A percentile compares a stretch with the other conserved stretches of the same genome.
These are phyloP conservation scores for Niveomyces coronatus DNA, from an alignment of 2,329 filamentous ascomycete species.

Conservation along the genomic window DNA sequence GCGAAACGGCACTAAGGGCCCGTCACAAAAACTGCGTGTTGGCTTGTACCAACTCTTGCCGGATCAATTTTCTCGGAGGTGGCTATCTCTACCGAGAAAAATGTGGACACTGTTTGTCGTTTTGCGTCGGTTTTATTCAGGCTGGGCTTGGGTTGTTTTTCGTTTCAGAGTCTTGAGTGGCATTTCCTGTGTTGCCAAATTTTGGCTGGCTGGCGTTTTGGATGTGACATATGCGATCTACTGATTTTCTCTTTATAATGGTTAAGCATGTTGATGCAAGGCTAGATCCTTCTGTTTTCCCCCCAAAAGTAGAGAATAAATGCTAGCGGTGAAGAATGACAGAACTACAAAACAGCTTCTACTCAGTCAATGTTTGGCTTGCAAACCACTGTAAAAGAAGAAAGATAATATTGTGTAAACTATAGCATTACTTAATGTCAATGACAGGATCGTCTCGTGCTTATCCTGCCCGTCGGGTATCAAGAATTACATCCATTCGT, in stretches of 20 bases:
- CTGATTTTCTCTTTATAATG: constrained; percentile 5
- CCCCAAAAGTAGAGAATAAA: constrained; percentile 3
- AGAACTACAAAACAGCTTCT: too few relatives aligned
- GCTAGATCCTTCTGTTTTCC: too few relatives aligned
- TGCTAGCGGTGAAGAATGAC: neutral
- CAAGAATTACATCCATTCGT: constrained; percentile 9
- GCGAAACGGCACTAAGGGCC: neutral
- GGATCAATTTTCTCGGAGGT: too few relatives aligned
- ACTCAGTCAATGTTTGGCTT: too few relatives aligned
- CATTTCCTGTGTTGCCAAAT: constrained; percentile 3
- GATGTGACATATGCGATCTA: constrained; percentile 2
- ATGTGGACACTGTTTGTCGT: too few relatives aligned
- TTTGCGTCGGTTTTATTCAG: too few relatives aligned
- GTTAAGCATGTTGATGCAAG: too few relatives aligned
- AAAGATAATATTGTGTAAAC: neutral
- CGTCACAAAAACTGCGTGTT: too few relatives aligned
- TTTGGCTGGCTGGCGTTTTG: constrained; percentile 9
- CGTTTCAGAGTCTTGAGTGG: constrained; percentile 9
- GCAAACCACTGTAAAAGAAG: neutral
- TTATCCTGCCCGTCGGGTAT: constrained; percentile 7
- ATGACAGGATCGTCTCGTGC: neutral
- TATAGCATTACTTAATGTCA: neutral
- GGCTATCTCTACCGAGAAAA: too few relatives aligned
- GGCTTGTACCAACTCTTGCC: too few relatives aligned
- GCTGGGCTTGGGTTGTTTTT: neutral